Evolutionary conservation across 2,329 filamentous ascomycete species (phyloP).

Genomic region (Septoria linicola): DNA sequence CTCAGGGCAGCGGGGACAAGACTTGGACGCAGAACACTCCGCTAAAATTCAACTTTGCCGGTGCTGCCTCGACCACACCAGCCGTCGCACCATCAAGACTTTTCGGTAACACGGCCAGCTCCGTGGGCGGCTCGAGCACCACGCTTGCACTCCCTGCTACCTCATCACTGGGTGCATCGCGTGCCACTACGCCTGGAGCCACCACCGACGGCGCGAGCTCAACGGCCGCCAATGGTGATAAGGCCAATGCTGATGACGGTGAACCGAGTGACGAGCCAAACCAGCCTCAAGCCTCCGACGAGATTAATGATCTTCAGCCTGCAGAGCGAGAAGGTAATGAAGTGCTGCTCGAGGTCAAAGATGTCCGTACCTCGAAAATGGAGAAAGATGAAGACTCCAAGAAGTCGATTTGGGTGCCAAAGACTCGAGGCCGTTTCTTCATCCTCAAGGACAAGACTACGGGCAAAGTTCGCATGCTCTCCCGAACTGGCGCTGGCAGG

Average conservation of each 20-base stretch:
- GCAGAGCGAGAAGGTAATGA: constrained; percentile 62
- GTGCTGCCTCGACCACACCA: constrained; percentile 29
- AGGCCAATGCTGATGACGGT: constrained; percentile 33
- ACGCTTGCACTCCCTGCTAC: constrained; percentile 16
- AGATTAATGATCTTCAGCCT: constrained; percentile 68
- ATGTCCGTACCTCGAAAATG: constrained; percentile 66
- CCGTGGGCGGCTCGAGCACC: constrained; percentile 15
- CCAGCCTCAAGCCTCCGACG: constrained; percentile 57
- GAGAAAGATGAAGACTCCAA: constrained; percentile 50
- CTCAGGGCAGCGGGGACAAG: constrained; percentile 39
- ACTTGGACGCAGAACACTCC: constrained; percentile 51
- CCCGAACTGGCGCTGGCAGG: constrained; percentile 54
- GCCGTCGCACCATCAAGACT: constrained; percentile 25
- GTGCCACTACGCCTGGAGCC: constrained; percentile 48
- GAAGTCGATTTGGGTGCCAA: constrained; percentile 64
- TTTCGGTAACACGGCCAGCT: constrained; percentile 4
- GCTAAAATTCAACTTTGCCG: constrained; percentile 47
- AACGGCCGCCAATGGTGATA: constrained; percentile 33
- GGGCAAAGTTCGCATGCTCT: constrained; percentile 64
- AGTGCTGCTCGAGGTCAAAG: constrained; percentile 65
- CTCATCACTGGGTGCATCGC: constrained; percentile 44
- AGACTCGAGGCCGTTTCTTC: constrained; percentile 70
- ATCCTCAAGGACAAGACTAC: constrained; percentile 72
- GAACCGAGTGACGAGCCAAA: constrained; percentile 30
- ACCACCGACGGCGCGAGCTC: constrained; percentile 42